phyloP scores from a whole-genome alignment of 225 moss, liverwort and hornwort species.

The Takakia lepidozioides region DNA sequence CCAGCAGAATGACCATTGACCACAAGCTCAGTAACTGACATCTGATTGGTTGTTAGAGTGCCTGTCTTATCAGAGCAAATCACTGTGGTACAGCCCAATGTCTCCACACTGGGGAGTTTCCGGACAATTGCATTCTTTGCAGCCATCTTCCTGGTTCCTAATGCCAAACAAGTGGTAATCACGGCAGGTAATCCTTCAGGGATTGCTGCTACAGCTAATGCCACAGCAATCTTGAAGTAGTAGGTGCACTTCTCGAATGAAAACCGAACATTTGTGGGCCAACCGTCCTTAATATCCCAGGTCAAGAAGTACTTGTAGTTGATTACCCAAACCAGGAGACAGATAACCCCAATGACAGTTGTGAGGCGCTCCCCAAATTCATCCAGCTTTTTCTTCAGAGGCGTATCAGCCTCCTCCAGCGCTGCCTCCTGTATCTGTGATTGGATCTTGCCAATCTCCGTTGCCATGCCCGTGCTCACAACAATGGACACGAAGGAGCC shows the following conservation, averaged over 20 bases:
- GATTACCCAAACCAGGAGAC: slow-evolving; percentile 91
- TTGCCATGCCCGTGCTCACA: slow-evolving; percentile 64
- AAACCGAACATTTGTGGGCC: slow-evolving; percentile 61
- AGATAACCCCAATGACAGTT: slow-evolving; percentile 80
- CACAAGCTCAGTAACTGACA: slow-evolving; percentile 84
- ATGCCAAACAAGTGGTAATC: slow-evolving; percentile 88
- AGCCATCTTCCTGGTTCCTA: slow-evolving; percentile 94
- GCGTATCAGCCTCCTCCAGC: slow-evolving; percentile 83
- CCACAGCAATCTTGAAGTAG: slow-evolving; percentile 96
- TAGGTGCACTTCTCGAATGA: slow-evolving; percentile 95
- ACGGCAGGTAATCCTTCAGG: slow-evolving; percentile 95
- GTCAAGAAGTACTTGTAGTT: slow-evolving; percentile 94
- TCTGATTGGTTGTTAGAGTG: slow-evolving; percentile 93
- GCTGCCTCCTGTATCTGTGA: slow-evolving; percentile 91
- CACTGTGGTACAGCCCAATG: slow-evolving; percentile 89
- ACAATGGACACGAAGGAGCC: slow-evolving; percentile 70
- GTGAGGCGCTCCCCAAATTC: slow-evolving; percentile 89
- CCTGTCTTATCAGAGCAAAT: slow-evolving; percentile 98
- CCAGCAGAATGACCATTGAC: slow-evolving; percentile 62
- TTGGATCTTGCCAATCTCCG: slow-evolving; percentile 98
- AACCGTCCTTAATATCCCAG: slow-evolving; percentile 62
- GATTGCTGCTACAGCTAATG: slow-evolving; percentile 92
- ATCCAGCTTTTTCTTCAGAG: slow-evolving; percentile 85
- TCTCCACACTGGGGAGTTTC: slow-evolving; percentile 92
- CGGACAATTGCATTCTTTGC: slow-evolving; percentile 95